Base-by-base conservation (phyloP, 352 stramenopile species). In the Phytophthora palmivora region DNA sequence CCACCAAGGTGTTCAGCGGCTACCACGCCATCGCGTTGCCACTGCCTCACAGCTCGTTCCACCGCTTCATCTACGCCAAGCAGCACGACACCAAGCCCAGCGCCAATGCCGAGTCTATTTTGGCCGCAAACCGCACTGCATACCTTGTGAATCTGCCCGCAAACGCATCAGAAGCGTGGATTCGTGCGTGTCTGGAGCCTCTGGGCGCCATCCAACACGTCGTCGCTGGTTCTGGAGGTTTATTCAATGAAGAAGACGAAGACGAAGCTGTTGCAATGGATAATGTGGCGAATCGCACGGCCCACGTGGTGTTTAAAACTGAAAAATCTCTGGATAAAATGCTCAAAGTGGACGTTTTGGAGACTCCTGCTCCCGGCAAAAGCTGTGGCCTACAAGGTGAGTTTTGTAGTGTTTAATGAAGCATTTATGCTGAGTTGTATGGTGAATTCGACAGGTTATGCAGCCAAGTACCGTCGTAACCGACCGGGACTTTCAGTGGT, bases 1-100 rank as follows among this genome's bases (percentile, higher is more conserved):
- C 57, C n/a, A n/a, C n/a, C 21, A 50, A 55, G 34, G 34, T 50
- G 11, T 61, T 89, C 30, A 72, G 70, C 63, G 84, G 86, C 32
- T 95, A 93, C 75, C 85, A 89, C 51, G 72, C 79, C 65, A 78
- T 95, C 38, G 82, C 84, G 52, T 72, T 95, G 55, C 84, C 82
- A 26, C 72, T 91, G 10, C 67, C 76, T 8, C 62, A 81, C 72
- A 83, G 82, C 55, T 70, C 70, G 26, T 88, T 92, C 61, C 63
- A 62, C 19, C 82, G 79, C 47, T 91, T 89, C 52, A 78, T 95
- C 19, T 95, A 91, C 52, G 80, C 75, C 32, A 95, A 91, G 69
- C 75, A 90, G 58, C 86, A 95, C 60, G 54, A 64, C 21, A 37
- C 57, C 42, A 91, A 91, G 51, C 65, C 81, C 5, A 24, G 6